These are phyloP conservation scores for Solanum medicagineum DNA, from an alignment of 257 asterid genomes.

Conservation along the genomic window DNA sequence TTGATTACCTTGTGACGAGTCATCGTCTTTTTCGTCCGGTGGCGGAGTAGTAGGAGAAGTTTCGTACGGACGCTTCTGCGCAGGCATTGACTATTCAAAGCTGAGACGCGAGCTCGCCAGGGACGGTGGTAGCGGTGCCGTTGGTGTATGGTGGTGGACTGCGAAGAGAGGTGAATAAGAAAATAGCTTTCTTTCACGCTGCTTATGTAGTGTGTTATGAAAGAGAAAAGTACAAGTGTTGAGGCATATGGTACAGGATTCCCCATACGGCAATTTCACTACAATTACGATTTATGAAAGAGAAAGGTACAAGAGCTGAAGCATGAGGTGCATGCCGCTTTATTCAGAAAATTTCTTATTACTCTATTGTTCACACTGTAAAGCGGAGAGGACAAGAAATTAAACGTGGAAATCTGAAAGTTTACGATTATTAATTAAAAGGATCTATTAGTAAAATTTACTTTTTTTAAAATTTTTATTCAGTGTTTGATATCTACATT, in stretches of 20 bases:
- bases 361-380: not conserved
- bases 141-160: constrained; percentile 16
- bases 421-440: not conserved
- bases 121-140: constrained; percentile 22
- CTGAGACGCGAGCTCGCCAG: constrained; percentile 20
- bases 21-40: constrained; percentile 40
- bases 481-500: too few species aligned
- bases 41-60: constrained; percentile 46
- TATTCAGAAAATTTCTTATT: not conserved
- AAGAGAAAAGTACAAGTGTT: not conserved
- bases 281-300: not conserved
- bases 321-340: not conserved
- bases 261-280: not conserved
- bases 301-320: not conserved
- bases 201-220: not conserved
- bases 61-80: constrained; percentile 55
- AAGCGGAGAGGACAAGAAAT: not conserved
- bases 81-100: constrained; percentile 56
- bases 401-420: not conserved
- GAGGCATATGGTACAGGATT: not conserved
- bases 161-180: constrained; percentile 6
- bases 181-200: not conserved
- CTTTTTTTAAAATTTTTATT: too few species aligned
- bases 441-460: not conserved
- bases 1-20: constrained; percentile 30